These are phyloP conservation scores for Irpex lacteus DNA, from an alignment of 1,284 basidiomycete genomes.

Conservation along the genomic window DNA sequence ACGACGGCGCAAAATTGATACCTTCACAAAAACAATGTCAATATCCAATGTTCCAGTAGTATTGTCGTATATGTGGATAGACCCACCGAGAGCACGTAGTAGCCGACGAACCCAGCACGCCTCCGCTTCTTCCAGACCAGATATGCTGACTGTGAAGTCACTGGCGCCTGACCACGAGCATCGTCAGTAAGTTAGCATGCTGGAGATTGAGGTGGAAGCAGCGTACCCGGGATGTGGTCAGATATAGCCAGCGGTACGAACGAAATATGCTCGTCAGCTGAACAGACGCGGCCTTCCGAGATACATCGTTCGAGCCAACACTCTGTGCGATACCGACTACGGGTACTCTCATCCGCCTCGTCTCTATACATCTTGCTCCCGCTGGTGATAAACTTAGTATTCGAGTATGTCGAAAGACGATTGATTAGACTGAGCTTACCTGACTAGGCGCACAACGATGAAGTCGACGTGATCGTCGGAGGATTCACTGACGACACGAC, in stretches of 20 bases:
- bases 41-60: neutral
- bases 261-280: conserved; percentile 54
- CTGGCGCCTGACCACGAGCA: conserved; percentile 44
- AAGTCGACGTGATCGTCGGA: conserved; percentile 55
- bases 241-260: conserved; percentile 58
- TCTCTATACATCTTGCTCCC: conserved; percentile 59
- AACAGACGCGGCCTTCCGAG: conserved; percentile 61
- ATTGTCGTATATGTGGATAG: neutral
- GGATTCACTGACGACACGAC: conserved; percentile 42
- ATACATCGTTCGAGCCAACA: conserved; percentile 82
- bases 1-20: conserved; percentile 50
- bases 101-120: conserved; percentile 58
- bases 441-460: conserved; percentile 67
- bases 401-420: neutral
- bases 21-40: conserved; percentile 35
- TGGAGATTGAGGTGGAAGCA: neutral
- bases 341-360: conserved; percentile 43
- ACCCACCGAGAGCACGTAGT: conserved; percentile 59
- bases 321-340: conserved; percentile 68
- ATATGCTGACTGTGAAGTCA: conserved; percentile 55
- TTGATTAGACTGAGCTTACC: conserved; percentile 38
- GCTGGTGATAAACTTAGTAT: conserved; percentile 30
- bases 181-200: conserved; percentile 5
- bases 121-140: conserved; percentile 68
- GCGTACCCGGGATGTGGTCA: conserved; percentile 49